Evolutionary conservation across 495 filamentous ascomycete genomes (phyloP).

Genomic region (Penicillium roqueforti): DNA sequence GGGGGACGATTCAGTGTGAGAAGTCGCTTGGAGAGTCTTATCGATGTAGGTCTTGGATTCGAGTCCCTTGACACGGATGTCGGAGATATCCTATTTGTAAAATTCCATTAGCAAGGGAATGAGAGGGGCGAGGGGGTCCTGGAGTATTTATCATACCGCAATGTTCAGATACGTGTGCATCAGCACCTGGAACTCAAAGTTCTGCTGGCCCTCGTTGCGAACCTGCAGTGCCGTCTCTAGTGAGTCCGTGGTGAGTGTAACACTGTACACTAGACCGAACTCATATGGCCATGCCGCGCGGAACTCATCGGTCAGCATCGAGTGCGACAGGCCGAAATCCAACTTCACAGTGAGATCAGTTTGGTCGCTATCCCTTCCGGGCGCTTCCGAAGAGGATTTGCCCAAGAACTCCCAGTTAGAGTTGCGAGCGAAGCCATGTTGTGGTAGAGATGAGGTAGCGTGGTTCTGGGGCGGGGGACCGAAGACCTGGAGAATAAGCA

Average conservation of each 20-base stretch:
- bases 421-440: slow-evolving; percentile 94
- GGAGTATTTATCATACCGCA: slow-evolving; percentile 51
- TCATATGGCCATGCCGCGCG: slow-evolving; percentile 70
- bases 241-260: slow-evolving; percentile 69
- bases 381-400: slow-evolving; percentile 66
- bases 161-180: slow-evolving; percentile 87
- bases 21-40: slow-evolving; percentile 63
- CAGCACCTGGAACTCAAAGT: slow-evolving; percentile 86
- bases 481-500: slow-evolving; percentile 63
- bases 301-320: slow-evolving; percentile 60
- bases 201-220: slow-evolving; percentile 69
- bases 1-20: slow-evolving; percentile 52
- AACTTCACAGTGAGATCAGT: slow-evolving; percentile 73
- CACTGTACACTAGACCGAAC: slow-evolving; percentile 89
- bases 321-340: slow-evolving; percentile 83
- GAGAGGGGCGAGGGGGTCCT: no score
- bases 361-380: slow-evolving; percentile 31
- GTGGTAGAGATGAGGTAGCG: slow-evolving; percentile 68
- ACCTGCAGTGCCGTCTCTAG: slow-evolving; percentile 82
- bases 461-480: slow-evolving; percentile 73
- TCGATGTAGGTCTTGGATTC: slow-evolving; percentile 70
- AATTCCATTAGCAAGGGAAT: not conserved
- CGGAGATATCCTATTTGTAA: slow-evolving; percentile 62
- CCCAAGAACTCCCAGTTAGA: slow-evolving; percentile 63
- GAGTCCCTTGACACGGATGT: slow-evolving; percentile 66